Evolutionary conservation across 2,329 filamentous ascomycete species (phyloP), one percentile per base, ranked within the genome.

Genomic region (Diplodia seriata): DNA sequence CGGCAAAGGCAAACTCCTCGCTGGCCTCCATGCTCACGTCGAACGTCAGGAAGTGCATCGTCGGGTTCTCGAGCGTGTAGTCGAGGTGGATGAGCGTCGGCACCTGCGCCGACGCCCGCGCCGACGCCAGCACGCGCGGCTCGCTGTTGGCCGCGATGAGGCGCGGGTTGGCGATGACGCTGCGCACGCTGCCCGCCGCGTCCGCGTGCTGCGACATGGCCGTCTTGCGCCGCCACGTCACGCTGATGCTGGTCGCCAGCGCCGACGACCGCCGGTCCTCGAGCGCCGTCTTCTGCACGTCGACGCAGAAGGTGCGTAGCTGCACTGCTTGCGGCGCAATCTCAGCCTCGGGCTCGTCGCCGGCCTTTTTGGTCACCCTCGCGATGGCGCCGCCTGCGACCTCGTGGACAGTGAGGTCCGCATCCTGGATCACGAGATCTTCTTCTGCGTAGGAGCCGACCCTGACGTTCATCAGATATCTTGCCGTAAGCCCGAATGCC

Each of bases 11-110:
- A 79, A 98, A 98, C 65, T 93, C 87, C 71, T 97, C 93, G 76
- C 89, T 94, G 2, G 93, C 91, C 73, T 99, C 94, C 93, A 99
- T 97, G 31, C 85, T 89, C 59, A 98, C 79, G 36, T 92, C 93
- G 80, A 99, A 99, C 0, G 94, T 97, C 61, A 99, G 86, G 79
- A 97, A 96, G 78, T 99, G 95, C 77, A 89, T 91, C 0, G 94
- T 97, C 0, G 94, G 91, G 76, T 99, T 99, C 80, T 99, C 95
- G 68, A 99, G 88, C 3, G 89, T 92, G 76, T 91, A 91, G 69
- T 85, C 79, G 59, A 87, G 79, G 47, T 79, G 76, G 12, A 80
- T 70, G 18, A 78, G 67, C 1, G 69, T 68, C 0, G 72, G 64
- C 4, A 76, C 70, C 1, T 70, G 69, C 1, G 69, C 29, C 33